These are phyloP conservation scores for Metschnikowia continentalis DNA, from an alignment of 805 yeast genomes.

Conservation along the genomic window DNA sequence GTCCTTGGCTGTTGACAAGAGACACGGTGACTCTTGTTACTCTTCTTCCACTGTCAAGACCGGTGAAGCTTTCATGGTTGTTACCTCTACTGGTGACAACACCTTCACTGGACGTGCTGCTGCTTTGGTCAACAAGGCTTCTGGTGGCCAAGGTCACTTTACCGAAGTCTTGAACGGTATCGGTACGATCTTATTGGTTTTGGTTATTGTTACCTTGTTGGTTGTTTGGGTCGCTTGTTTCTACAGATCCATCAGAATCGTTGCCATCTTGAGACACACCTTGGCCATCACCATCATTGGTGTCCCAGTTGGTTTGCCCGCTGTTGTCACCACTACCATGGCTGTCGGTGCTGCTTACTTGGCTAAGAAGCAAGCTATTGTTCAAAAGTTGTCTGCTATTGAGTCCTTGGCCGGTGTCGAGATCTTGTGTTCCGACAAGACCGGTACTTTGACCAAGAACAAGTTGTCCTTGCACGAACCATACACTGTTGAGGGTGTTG, in stretches of 20 bases:
- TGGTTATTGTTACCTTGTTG: slow-evolving; percentile 82
- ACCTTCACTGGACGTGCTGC: slow-evolving; percentile 98
- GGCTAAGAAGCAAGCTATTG: slow-evolving; percentile 96
- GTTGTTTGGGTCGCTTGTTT: slow-evolving; percentile 91
- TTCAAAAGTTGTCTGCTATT: slow-evolving; percentile 93
- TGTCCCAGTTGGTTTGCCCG: slow-evolving; percentile 98
- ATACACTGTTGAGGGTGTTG: slow-evolving; percentile 96
- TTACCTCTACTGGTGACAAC: slow-evolving; percentile 91
- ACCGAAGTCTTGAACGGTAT: slow-evolving; percentile 97
- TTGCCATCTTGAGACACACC: slow-evolving; percentile 84
- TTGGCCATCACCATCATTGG: slow-evolving; percentile 95
- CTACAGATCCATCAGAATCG: slow-evolving; percentile 88
- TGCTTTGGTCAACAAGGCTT: slow-evolving; percentile 90
- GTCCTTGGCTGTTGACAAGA: slow-evolving; percentile 92
- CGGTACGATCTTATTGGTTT: slow-evolving; percentile 85
- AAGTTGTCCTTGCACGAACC: slow-evolving; percentile 94
- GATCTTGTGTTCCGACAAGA: slow-evolving; percentile 95
- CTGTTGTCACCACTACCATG: slow-evolving; percentile 97
- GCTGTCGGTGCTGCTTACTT: slow-evolving; percentile 99
- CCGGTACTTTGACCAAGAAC: slow-evolving; percentile 97
- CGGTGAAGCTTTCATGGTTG: slow-evolving; percentile 93
- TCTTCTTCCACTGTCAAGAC: slow-evolving; percentile 93
- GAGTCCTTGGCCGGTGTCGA: slow-evolving; percentile 98
- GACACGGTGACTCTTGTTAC: slow-evolving; percentile 79
- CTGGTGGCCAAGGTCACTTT: slow-evolving; percentile 92